phyloP scores from a whole-genome alignment of 164 flowering plant genomes.

The grape (Vitis vinifera) region ASM3070453v1 NC_081805.1:20584501-20585000 shows the following conservation, averaged over 20 bases:
- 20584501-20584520: constrained; percentile 1
- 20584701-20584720: background rate
- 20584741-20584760: background rate
- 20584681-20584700: background rate
- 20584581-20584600: background rate
- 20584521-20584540: background rate
- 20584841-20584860: background rate
- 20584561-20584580: background rate
- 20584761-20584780: background rate
- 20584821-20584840: background rate
- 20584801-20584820: background rate
- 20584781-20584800: background rate
- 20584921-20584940: background rate
- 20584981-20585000: background rate
- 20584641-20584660: constrained; percentile 1
- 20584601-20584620: background rate
- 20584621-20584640: background rate
- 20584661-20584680: background rate
- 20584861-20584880: background rate
- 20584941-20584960: background rate
- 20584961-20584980: constrained; percentile 2
- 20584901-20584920: background rate
- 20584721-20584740: background rate
- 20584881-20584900: background rate
- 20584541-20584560: background rate